A percentile compares a stretch with the other conserved stretches of the same genome.
These are phyloP conservation scores for Shiraia bambusicola DNA, from an alignment of 2,329 filamentous ascomycete species.

Conservation along the genomic window DNA sequence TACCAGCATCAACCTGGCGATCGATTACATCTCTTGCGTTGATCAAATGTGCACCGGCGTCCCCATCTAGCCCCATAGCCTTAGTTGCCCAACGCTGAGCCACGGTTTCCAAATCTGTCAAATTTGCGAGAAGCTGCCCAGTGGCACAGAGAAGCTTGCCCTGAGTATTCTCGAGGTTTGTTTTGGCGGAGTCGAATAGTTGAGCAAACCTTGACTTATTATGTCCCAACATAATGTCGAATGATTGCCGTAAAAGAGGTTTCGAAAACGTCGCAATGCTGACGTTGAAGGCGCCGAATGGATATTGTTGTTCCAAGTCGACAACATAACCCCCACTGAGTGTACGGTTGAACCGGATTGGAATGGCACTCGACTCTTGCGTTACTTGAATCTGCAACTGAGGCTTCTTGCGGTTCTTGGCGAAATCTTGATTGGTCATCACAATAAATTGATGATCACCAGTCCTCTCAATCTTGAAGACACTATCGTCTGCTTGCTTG, in stretches of 20 bases:
- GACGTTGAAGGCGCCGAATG: slow-evolving; percentile 53
- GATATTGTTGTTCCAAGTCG: slow-evolving; percentile 52
- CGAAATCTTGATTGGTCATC: slow-evolving; percentile 50
- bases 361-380: slow-evolving; percentile 46
- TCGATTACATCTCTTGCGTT: slow-evolving; percentile 12
- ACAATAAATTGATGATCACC: slow-evolving; percentile 57
- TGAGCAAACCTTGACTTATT: slow-evolving; percentile 32
- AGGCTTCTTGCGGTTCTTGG: slow-evolving; percentile 46
- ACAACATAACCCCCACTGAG: slow-evolving; percentile 58
- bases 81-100: slow-evolving; percentile 4
- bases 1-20: slow-evolving; percentile 7
- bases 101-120: slow-evolving; percentile 8
- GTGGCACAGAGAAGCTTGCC: slow-evolving; percentile 25
- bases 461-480: slow-evolving; percentile 57
- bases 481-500: slow-evolving; percentile 36
- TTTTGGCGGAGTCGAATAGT: slow-evolving; percentile 21
- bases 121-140: slow-evolving; percentile 9
- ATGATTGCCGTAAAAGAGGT: slow-evolving; percentile 38
- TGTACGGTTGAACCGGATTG: slow-evolving; percentile 50
- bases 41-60: slow-evolving; percentile 2
- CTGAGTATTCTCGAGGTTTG: slow-evolving; percentile 23
- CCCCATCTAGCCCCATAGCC: not conserved
- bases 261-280: slow-evolving; percentile 46
- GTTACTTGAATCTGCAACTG: slow-evolving; percentile 54
- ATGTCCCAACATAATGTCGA: slow-evolving; percentile 36